Evolutionary conservation across 2,329 filamentous ascomycete genomes (phyloP).

Genomic region (Ceratocystis diversiconidia): DNA sequence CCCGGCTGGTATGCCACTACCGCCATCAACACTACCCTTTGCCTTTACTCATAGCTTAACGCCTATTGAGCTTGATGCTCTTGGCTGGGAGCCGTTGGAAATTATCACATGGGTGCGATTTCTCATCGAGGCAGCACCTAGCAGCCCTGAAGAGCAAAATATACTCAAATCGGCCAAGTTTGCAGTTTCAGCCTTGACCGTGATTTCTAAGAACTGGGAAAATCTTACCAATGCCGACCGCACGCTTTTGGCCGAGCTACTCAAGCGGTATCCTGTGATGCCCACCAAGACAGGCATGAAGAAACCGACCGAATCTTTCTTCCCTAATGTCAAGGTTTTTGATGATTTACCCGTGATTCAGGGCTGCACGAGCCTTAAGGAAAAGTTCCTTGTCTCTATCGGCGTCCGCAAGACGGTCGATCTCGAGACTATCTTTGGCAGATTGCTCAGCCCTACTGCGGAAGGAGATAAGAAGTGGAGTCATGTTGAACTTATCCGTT

Average conservation of each 20-base stretch:
- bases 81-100: slow-evolving; percentile 78
- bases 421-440: slow-evolving; percentile 79
- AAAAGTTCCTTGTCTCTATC: slow-evolving; percentile 70
- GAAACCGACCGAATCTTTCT: slow-evolving; percentile 74
- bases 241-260: slow-evolving; percentile 26
- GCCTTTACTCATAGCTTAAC: slow-evolving; percentile 61
- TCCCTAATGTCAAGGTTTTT: slow-evolving; percentile 84
- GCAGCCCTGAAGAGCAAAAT: slow-evolving; percentile 48
- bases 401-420: slow-evolving; percentile 94
- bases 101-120: slow-evolving; percentile 76
- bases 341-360: slow-evolving; percentile 78
- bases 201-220: slow-evolving; percentile 86
- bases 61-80: slow-evolving; percentile 53
- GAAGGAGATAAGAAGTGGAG: slow-evolving; percentile 60
- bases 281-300: slow-evolving; percentile 87
- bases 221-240: slow-evolving; percentile 16
- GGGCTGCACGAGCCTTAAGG: slow-evolving; percentile 65
- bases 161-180: slow-evolving; percentile 60
- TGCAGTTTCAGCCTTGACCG: slow-evolving; percentile 58
- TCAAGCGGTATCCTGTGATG: slow-evolving; percentile 60
- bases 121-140: slow-evolving; percentile 53
- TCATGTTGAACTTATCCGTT: slow-evolving; percentile 87
- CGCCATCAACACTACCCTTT: slow-evolving; percentile 69
- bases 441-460: slow-evolving; percentile 51
- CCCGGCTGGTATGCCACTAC: slow-evolving; percentile 65